Base-by-base conservation (phyloP, 1,139 yeast genomes). In the Lizanozyma gosingica region DNA sequence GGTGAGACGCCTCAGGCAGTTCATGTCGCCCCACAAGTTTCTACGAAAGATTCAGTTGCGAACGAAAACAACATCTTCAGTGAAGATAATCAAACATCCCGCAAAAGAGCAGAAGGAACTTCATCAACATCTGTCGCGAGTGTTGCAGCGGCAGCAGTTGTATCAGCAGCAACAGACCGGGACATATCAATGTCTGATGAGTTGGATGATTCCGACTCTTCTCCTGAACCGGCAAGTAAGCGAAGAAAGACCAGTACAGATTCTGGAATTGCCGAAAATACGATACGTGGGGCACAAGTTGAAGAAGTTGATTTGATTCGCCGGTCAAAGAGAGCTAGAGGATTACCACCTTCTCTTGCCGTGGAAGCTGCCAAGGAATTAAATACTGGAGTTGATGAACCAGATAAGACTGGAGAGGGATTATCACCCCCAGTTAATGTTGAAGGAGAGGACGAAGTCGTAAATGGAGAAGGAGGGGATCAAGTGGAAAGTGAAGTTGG, bases 1-100 rank as follows among this genome's bases (percentile, higher is more conserved):
- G 45, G 45, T 14, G 35, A 22, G 11, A 22, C 29, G 11, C 29
- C 29, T 6, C 6, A 6, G 29, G 29, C 29, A 22, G 29, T 22
- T 22, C 29, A 22, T 22, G 11, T 22, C 11, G 29, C 29, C 11
- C 29, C 29, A 22, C 29, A 6, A 22, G 6, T 22, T 22, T 6
- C 6, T 22, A 22, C 9, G 9, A 22, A 22, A 22, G 29, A 22
- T 6, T 22, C 29, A 22, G 11, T 11, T 6, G 6, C 29, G 11
- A 11, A 6, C 9, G 29, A 22, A 6, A 11, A 22, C 29, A 22
- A 22, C 29, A 22, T 22, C 29, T 22, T 22, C 11, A 11, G 9
- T 22, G 29, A 6, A 22, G 9, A 22, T 22, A 6, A 22, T 6
- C 29, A 22, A 22, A 6, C 6, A 22, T 6, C 29, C 11, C 29